These are phyloP conservation scores for Fraxinus velutina DNA, from an alignment of 305 asterid species.

Conservation along the genomic window DNA sequence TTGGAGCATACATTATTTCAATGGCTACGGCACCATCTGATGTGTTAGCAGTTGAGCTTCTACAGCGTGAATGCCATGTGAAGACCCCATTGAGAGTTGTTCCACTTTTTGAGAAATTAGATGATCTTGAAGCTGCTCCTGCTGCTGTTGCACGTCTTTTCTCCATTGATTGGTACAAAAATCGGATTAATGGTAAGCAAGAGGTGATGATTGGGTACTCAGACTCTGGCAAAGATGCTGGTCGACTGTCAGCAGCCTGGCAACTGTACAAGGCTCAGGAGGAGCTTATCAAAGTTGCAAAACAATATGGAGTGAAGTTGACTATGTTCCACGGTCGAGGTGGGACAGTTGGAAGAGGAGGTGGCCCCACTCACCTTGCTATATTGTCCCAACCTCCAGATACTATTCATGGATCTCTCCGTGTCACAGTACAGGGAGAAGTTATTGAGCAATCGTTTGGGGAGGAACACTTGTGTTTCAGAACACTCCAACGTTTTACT, in stretches of 20 bases:
- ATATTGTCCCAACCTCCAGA: conserved; percentile 59
- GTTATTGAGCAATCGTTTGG: conserved; percentile 64
- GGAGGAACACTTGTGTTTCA: conserved; percentile 52
- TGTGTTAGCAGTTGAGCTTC: conserved; percentile 56
- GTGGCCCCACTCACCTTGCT: conserved; percentile 63
- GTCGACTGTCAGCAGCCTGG: conserved; percentile 57
- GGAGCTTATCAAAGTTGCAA: conserved; percentile 50
- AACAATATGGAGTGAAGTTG: conserved; percentile 47
- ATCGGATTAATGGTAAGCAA: conserved; percentile 52
- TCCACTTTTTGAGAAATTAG: conserved; percentile 56
- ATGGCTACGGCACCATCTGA: conserved; percentile 56
- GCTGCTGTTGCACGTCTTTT: conserved; percentile 58
- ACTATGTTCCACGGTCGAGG: conserved; percentile 61
- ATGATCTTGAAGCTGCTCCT: conserved; percentile 49
- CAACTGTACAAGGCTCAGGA: conserved; percentile 56
- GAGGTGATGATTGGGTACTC: conserved; percentile 61
- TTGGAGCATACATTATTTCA: conserved; percentile 54
- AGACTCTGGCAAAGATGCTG: conserved; percentile 60
- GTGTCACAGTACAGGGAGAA: conserved; percentile 58
- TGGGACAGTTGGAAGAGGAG: conserved; percentile 60
- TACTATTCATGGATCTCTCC: conserved; percentile 46
- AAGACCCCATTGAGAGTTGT: conserved; percentile 47
- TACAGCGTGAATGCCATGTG: conserved; percentile 53
- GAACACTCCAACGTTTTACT: conserved; percentile 52
- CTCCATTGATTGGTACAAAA: conserved; percentile 50